phyloP scores from a whole-genome alignment of 73 alveolate genomes.

The Paramecium tetraurelia region DNA sequence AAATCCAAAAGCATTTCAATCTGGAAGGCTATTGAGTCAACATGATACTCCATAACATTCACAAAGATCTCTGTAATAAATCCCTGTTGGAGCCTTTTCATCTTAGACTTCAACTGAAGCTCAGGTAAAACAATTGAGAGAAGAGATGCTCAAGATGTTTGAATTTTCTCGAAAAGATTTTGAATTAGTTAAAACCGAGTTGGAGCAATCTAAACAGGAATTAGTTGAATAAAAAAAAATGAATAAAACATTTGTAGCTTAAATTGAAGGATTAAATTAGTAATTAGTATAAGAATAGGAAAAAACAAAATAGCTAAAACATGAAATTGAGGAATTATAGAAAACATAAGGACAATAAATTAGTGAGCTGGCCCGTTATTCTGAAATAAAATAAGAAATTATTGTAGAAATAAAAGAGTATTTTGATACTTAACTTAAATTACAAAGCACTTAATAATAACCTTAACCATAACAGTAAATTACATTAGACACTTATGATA shows the following conservation, averaged over 20 bases:
- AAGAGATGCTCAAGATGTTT: not conserved
- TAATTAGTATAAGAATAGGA: not conserved
- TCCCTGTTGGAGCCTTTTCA: not conserved
- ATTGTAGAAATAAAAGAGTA: not conserved
- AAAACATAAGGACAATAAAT: not conserved
- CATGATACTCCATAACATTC: not conserved
- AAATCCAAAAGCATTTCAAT: not conserved
- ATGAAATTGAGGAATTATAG: not conserved
- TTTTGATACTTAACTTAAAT: not conserved
- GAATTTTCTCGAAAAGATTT: not conserved
- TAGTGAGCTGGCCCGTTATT: not conserved
- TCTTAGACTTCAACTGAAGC: not conserved
- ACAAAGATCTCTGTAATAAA: not conserved
- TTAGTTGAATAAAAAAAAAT: not conserved
- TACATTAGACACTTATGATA: slow-evolving; percentile 17
- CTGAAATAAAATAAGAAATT: not conserved
- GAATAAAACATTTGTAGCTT: not conserved
- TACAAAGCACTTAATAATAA: not conserved
- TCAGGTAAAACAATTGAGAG: not conserved
- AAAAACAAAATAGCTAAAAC: not conserved
- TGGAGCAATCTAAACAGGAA: not conserved
- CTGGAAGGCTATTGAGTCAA: not conserved
- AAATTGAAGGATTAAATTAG: not conserved
- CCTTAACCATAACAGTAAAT: not conserved
- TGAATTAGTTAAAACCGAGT: not conserved